phyloP scores from a whole-genome alignment of 192 early-diverging fungal species.

The Phycomyces nitens region DNA sequence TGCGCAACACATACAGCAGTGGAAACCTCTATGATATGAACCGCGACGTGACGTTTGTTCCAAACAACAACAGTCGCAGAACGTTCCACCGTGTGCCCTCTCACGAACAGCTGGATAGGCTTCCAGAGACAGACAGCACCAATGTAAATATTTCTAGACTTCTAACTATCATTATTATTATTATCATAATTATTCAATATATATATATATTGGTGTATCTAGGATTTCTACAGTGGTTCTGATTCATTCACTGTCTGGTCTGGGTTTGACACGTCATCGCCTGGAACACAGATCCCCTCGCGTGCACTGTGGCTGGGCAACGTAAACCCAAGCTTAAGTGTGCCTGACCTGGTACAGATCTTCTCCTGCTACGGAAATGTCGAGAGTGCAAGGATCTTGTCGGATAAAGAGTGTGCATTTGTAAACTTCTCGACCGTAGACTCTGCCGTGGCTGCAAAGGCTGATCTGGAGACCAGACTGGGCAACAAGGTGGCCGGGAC shows the following conservation, averaged over 20 bases:
- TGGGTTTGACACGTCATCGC: constrained; percentile 5
- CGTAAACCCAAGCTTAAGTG: constrained; percentile 78
- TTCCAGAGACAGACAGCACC: neutral
- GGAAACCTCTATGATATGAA: neutral
- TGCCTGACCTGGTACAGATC: constrained; percentile 71
- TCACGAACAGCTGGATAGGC: neutral
- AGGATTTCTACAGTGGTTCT: constrained; percentile 16
- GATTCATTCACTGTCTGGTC: constrained; percentile 5
- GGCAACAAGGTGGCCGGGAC: constrained; percentile 76
- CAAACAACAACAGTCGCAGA: neutral
- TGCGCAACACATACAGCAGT: neutral
- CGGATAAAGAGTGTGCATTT: constrained; percentile 96
- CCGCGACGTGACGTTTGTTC: neutral
- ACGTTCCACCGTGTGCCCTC: neutral
- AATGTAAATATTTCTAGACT: neutral
- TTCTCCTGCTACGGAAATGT: constrained; percentile 90
- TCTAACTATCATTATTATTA: neutral
- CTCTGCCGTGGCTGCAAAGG: constrained; percentile 80
- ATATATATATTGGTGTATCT: too few species aligned
- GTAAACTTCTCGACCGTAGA: constrained; percentile 87
- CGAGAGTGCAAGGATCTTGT: constrained; percentile 84
- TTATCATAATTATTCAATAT: too few species aligned
- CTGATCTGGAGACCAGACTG: constrained; percentile 66
- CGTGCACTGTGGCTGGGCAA: constrained; percentile 95
- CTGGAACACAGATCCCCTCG: constrained; percentile 63